A percentile compares a stretch with the other conserved stretches of the same genome.
Conservation (phyloP, 228 moss, liverwort and hornwort genomes). For the Sphagnum fallax region DNA sequence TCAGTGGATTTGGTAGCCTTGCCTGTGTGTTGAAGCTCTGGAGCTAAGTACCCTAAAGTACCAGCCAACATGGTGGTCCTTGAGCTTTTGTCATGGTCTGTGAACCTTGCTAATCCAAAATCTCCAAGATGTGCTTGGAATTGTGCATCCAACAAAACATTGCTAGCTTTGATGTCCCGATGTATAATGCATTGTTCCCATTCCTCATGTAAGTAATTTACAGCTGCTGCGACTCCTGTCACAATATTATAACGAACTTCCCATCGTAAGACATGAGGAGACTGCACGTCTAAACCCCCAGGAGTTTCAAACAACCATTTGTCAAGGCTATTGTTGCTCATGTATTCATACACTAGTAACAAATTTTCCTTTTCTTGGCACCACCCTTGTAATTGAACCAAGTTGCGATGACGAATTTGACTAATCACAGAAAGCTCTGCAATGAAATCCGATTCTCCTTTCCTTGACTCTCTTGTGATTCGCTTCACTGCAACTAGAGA, state of each 20-base stretch:
- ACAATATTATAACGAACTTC: slow-evolving; percentile 13
- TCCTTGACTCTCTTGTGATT: slow-evolving; percentile 2
- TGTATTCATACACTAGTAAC: slow-evolving; percentile 16
- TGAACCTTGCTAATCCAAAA: slow-evolving; percentile 21
- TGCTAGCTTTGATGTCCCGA: slow-evolving; percentile 22
- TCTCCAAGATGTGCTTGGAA: slow-evolving; percentile 20
- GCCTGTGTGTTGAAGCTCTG: slow-evolving; percentile 13
- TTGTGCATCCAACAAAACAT: slow-evolving; percentile 21
- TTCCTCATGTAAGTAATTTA: slow-evolving; percentile 16
- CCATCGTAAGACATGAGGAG: slow-evolving; percentile 9
- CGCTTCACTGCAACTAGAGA: slow-evolving; percentile 15
- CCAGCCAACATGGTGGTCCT: neutral
- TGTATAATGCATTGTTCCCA: slow-evolving; percentile 17
- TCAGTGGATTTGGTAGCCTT: slow-evolving; percentile 23
- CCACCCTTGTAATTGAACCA: slow-evolving; percentile 19
- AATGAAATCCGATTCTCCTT: slow-evolving; percentile 15
- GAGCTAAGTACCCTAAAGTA: slow-evolving; percentile 15
- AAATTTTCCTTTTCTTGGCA: slow-evolving; percentile 10
- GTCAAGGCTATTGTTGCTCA: slow-evolving; percentile 16
- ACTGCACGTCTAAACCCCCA: neutral
- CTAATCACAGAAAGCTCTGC: slow-evolving; percentile 13
- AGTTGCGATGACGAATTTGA: slow-evolving; percentile 10
- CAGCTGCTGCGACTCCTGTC: slow-evolving; percentile 16
- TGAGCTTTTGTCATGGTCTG: slow-evolving; percentile 14
- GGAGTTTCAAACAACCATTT: slow-evolving; percentile 8